Evolutionary conservation across 805 yeast species (phyloP).

Genomic region (Allodekkera sacchari): DNA sequence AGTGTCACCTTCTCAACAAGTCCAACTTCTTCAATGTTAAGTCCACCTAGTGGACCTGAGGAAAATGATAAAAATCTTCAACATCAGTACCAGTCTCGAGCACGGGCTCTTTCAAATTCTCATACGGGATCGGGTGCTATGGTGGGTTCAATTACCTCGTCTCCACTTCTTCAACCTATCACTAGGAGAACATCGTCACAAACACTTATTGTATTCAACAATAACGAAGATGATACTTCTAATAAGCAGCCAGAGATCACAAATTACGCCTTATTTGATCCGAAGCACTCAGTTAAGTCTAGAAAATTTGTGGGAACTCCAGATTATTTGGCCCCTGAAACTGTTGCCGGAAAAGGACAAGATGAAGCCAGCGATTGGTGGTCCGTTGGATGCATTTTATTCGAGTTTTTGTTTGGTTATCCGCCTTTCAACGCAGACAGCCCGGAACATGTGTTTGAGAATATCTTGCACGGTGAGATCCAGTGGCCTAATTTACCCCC

Average conservation of each 20-base stretch:
- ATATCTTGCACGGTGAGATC: conserved; percentile 63
- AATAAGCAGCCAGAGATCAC: conserved; percentile 17
- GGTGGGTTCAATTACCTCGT: no score
- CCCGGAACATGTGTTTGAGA: conserved; percentile 75
- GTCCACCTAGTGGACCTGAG: no score
- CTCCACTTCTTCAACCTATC: conserved; percentile 42
- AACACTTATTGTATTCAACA: conserved; percentile 41
- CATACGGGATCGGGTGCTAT: no score
- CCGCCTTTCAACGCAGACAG: conserved; percentile 89
- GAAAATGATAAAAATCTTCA: no score
- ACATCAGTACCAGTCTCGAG: no score
- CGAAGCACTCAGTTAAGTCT: conserved; percentile 36
- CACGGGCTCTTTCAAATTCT: no score
- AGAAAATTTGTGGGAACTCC: conserved; percentile 92
- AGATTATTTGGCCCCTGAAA: conserved; percentile 95
- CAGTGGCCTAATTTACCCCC: conserved; percentile 73
- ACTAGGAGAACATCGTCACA: conserved; percentile 45
- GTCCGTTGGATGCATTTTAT: conserved; percentile 93
- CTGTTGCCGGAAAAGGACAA: conserved; percentile 77
- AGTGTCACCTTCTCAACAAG: no score
- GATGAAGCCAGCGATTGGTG: conserved; percentile 95
- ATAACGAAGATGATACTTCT: conserved; percentile 37
- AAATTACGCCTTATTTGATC: conserved; percentile 66
- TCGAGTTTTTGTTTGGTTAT: conserved; percentile 85
- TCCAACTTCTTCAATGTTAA: no score